Conservation (phyloP, 306 rosid species). For the Canavalia ensiformis region DNA sequence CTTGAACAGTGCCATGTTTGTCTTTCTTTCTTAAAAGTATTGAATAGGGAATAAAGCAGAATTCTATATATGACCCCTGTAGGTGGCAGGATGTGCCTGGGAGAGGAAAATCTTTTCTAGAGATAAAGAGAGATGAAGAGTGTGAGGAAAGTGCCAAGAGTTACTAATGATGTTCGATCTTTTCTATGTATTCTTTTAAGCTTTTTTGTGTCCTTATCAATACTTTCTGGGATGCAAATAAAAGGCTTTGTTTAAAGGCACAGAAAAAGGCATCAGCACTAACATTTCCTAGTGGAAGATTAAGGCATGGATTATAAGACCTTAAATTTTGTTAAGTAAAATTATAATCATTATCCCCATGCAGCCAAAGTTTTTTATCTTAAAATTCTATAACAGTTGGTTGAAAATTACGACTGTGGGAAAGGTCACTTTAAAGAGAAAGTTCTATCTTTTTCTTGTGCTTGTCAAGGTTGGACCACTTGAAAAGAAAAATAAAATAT, state of each 20-base stretch:
- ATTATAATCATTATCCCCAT: not conserved
- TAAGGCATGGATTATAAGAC: conserved; percentile 33
- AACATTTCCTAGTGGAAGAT: conserved; percentile 5
- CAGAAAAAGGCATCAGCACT: conserved; percentile 38
- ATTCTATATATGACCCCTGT: not conserved
- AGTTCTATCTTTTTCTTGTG: conserved; percentile 5
- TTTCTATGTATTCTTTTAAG: conserved; percentile 38
- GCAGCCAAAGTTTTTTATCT: not conserved
- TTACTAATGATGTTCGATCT: conserved; percentile 36
- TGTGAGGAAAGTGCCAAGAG: conserved; percentile 41
- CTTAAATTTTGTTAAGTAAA: not conserved
- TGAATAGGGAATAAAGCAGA: too few species aligned
- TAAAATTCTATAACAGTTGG: not conserved
- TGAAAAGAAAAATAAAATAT: not conserved
- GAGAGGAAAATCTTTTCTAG: conserved; percentile 25
- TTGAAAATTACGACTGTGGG: not conserved
- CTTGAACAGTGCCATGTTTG: not conserved
- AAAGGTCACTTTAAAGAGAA: conserved; percentile 18
- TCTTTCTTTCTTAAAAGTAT: conserved; percentile 3
- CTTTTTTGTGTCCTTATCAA: conserved; percentile 38
- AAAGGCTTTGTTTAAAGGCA: conserved; percentile 29
- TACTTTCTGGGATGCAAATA: conserved; percentile 38
- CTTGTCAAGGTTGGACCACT: conserved; percentile 47
- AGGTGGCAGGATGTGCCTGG: too few species aligned
- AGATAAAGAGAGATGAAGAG: not conserved